Evolutionary conservation across 768 basidiomycete species (phyloP).

Genomic region (Boletus sp.): DNA sequence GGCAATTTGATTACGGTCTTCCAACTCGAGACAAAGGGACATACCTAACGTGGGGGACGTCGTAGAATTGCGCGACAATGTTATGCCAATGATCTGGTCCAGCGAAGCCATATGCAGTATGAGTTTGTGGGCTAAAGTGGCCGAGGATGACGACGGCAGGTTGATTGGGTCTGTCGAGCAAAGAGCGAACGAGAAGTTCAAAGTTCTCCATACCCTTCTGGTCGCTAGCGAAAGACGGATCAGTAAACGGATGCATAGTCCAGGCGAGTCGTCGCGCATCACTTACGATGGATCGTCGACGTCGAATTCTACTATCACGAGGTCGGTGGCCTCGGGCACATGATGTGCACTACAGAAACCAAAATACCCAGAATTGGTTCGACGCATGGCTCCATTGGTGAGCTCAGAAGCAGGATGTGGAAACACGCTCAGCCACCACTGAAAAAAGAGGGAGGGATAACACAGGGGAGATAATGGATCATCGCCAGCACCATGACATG

Average conservation of each 20-base stretch:
- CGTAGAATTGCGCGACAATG: conserved; percentile 94
- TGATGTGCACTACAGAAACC: conserved; percentile 93
- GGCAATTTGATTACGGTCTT: neutral
- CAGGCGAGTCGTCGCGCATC: neutral
- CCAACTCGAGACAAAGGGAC: conserved; percentile 3
- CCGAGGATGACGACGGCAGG: conserved; percentile 95
- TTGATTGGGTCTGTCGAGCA: conserved; percentile 85
- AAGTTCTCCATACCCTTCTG: conserved; percentile 76
- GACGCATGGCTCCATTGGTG: conserved; percentile 94
- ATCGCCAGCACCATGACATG: conserved; percentile 92
- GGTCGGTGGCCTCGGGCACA: conserved; percentile 89
- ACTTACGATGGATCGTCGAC: conserved; percentile 84
- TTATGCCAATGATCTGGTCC: conserved; percentile 91
- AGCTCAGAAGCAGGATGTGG: conserved; percentile 97
- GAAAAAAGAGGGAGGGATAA: conserved; percentile 94
- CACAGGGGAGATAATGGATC: conserved; percentile 81
- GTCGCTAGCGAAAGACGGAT: conserved; percentile 45
- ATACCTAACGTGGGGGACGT: conserved; percentile 85
- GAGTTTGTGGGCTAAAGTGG: conserved; percentile 88
- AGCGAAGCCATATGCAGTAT: conserved; percentile 74
- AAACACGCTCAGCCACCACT: conserved; percentile 98
- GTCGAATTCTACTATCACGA: conserved; percentile 95
- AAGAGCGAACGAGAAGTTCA: conserved; percentile 88
- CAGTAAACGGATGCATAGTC: neutral
- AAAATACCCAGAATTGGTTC: conserved; percentile 92